Evolutionary conservation across 2,329 filamentous ascomycete species (phyloP), one percentile per base, ranked within the genome.

Genomic region (Trichoderma sp.): DNA sequence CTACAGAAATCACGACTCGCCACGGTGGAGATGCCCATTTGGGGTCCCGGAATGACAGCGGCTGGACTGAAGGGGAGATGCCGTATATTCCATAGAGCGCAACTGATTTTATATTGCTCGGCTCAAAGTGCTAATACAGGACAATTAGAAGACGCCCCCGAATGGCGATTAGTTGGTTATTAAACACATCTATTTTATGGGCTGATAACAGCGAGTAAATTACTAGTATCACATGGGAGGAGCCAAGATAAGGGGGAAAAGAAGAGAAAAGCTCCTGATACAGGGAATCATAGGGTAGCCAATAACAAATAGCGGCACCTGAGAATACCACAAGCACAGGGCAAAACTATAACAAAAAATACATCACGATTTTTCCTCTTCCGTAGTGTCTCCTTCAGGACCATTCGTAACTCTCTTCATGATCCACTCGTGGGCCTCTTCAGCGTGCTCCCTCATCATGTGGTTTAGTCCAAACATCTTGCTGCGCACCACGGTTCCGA

Each of bases 401-500:
- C 26, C 66, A 26, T 75, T 76, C 6, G 75, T 73, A 11, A 82
- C 73, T 54, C 83, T 78, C 5, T 79, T 79, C 60, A 79, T 21
- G 24, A 90, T 84, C 83, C 86, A 90, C 30, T 80, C 74, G 56
- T 83, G 81, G 1, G 84, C 83, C 46, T 89, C 86, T 3, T 75
- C 73, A 2, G 83, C 82, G 73, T 90, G 87, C 63, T 78, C 78
- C 55, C 81, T 80, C 84, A 89, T 87, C 87, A 89, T 89, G 70
- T 80, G 81, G 55, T 82, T 83, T 13, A 89, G 78, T 0, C 83
- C 84, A 11, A 76, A 77, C 69, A 81, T 79, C 1, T 81, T 75
- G 72, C 87, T 88, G 70, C 81, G 82, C 30, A 85, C 79, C 1
- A 90, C 88, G 1, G 82, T 83, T 2, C 88, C 88, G 71, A 89